A percentile compares a stretch with the other conserved stretches of the same genome.
phyloP scores from a whole-genome alignment of 768 basidiomycete species.

The Rhodocollybia butyracea region DNA sequence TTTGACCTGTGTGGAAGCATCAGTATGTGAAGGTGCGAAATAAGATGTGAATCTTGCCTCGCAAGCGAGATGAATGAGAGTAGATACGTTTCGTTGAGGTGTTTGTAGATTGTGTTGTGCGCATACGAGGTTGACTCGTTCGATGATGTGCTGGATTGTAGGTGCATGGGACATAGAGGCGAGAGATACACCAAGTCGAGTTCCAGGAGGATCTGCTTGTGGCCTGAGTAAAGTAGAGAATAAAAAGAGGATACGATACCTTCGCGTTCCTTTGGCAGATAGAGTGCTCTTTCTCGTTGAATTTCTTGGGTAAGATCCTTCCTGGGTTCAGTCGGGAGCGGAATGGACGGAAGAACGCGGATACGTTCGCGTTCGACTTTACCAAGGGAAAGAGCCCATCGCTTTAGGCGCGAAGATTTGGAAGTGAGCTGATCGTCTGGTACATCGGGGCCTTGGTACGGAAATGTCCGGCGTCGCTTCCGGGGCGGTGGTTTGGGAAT shows the following conservation, averaged over 20 bases:
- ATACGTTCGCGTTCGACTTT: slow-evolving; percentile 75
- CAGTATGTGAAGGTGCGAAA: neutral
- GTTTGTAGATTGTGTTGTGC: slow-evolving; percentile 68
- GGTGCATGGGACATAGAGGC: slow-evolving; percentile 70
- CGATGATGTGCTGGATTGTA: slow-evolving; percentile 72
- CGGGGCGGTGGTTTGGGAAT: slow-evolving; percentile 47
- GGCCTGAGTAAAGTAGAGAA: neutral
- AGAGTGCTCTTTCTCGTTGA: slow-evolving; percentile 63
- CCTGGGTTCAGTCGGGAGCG: slow-evolving; percentile 43
- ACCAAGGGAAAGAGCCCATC: slow-evolving; percentile 71
- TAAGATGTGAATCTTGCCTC: slow-evolving; percentile 44
- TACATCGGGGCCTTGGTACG: slow-evolving; percentile 66
- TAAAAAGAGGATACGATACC: slow-evolving; percentile 38
- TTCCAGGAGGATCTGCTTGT: slow-evolving; percentile 62
- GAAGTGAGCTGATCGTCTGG: slow-evolving; percentile 51
- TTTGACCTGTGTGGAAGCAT: slow-evolving; percentile 52
- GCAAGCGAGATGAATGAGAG: slow-evolving; percentile 72
- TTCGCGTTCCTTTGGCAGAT: slow-evolving; percentile 60
- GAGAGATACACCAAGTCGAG: slow-evolving; percentile 68
- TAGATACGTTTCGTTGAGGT: slow-evolving; percentile 61
- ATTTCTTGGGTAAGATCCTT: slow-evolving; percentile 60
- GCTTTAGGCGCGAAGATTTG: slow-evolving; percentile 63
- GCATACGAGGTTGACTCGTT: slow-evolving; percentile 78
- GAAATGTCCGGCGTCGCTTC: slow-evolving; percentile 63
- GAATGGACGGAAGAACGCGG: slow-evolving; percentile 40